Base-by-base conservation (phyloP, 78 protist genomes). In the Pigoraptor vietnamica region DNA sequence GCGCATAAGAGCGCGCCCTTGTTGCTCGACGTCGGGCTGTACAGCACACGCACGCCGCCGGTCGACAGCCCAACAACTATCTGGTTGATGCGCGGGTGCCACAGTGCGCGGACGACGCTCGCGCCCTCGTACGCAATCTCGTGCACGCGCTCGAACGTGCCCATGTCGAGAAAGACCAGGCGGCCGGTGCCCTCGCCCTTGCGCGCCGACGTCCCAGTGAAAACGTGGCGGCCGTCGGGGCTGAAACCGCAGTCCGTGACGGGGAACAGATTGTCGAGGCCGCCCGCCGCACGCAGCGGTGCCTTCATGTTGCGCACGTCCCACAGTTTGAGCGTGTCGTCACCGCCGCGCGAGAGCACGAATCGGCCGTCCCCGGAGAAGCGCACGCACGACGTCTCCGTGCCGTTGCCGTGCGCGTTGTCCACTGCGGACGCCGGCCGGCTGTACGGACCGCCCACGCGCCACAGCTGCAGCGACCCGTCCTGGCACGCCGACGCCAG, bases 81-180 rank as follows among this genome's bases (percentile, higher is more conserved):
- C 90, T 96, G 97, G 81, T 96, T 96, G 90, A 96, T 90, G n/a
- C 86, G 81, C 32, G 94, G 88, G 56, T 93, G 94, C 97, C 97
- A 96, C n/a, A 24, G 36, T 32, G 91, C 37, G 32, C 83, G 33
- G 29, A 91, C 37, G 0, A 92, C 93, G 40, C 94, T 88, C 34
- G 88, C 94, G 1, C 56, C 90, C n/a, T 32, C 48, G 29, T 83
- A 90, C 10, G 90, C 39, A 10, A 88, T 34, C 24, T 14, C 89
- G 1, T 19, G 14, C 37, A 90, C n/a, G 37, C 29, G 34, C n/a
- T 67, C 40, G 25, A 89, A 81, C 23, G 23, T 55, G 32, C 10
- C 40, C 19, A 89, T 35, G 86, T 90, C 55, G 37, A 93, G 1
- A 48, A 90, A 48, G 36, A 93, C 92, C 82, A 93, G 90, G 1